Base-by-base conservation (phyloP, 2,329 filamentous ascomycete genomes). In the Fusarium sp. region DNA sequence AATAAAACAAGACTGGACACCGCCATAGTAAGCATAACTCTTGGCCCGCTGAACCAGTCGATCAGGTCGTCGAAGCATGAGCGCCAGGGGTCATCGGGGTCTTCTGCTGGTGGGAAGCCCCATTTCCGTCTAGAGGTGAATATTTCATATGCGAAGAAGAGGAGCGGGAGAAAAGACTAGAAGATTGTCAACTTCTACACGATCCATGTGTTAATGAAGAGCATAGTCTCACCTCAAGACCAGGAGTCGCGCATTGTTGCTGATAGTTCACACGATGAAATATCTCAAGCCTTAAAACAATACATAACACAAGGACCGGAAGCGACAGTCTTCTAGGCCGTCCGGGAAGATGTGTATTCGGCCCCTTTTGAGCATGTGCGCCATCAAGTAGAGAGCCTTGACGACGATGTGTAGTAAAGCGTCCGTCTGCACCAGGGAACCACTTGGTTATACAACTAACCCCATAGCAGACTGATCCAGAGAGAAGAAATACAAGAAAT, bases 191-290 rank as follows among this genome's bases (percentile, higher is more conserved):
- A 54, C n/a, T 11, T 54, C 45, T 6, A 45, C 9, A 35, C 23
- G 18, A 15, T 32, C 18, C 38, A n/a, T 32, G 15, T 53, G 32
- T 9, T 37, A 18, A 17, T 7, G 17, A 15, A 40, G n/a, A 17
- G 38, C 17, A 7, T 17, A 33, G 37, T 37, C 74, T 65, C 69
- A 81, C 86, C 82, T 88, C 85, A 18, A 88, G 71, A 5, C 86
- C 86, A 23, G 83, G 79, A 15, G 77, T 79, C 10, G 85, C 81
- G 73, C 87, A 89, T 76, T 88, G 86, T 38, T 86, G 81, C 63
- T 85, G 81, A 30, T 78, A 77, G 17, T 84, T 81, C 3, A 87
- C 82, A 35, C 77, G 79, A 55, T 86, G 81, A 38, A 85, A 84
- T 4, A 85, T 75, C 64, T 87, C 85, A 18, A 88, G 74, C 7